Evolutionary conservation across 768 basidiomycete genomes (phyloP), one percentile per base, ranked within the genome.

Genomic region (Sporobolomyces phaffii): DNA sequence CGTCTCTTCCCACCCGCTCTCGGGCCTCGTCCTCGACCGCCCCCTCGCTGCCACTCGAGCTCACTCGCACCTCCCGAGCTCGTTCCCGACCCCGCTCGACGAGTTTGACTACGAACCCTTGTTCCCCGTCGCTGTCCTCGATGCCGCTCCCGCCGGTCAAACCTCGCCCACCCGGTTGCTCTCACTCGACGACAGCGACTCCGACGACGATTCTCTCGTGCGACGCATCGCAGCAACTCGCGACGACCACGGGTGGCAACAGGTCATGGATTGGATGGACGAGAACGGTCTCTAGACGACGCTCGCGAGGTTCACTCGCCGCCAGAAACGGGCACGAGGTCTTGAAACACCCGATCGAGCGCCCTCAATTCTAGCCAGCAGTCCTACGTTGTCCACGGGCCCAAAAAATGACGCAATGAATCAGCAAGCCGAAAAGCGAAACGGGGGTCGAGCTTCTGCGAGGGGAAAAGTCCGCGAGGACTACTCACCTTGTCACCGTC

Each of bases 1-100:
- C 75, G 82, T 88, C 66, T 86, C 84, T 2, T 86, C 85, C 26
- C 77, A 87, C 71, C 85, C 87, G 2, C 84, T 84, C 9, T 79
- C 81, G 7, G 87, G 82, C 0, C 78, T 88, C 53, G 80, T 86
- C 63, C 79, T 88, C 36, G 82, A 83, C 28, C 84, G 84, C 13
- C 84, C 84, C 1, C 52, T 78, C 14, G 79, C 80, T 45, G 81
- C 83, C 60, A 70, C 74, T 11, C 74, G 77, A 2, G 73, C 82
- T 38, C 24, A 56, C 75, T 3, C 70, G 67, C 17, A 59, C 41
- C 38, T 58, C 72, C 33, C 78, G 82, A 0, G 79, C 78, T 0
- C 74, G 76, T 24, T 73, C 63, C 18, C 54, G 56, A 31, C 62
- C 51, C 26, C 26, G 61, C 72, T 83, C 26, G 66, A 75, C 11